Conservation (phyloP, 2,329 filamentous ascomycete species). For the Amauroascus verrucosus region DNA sequence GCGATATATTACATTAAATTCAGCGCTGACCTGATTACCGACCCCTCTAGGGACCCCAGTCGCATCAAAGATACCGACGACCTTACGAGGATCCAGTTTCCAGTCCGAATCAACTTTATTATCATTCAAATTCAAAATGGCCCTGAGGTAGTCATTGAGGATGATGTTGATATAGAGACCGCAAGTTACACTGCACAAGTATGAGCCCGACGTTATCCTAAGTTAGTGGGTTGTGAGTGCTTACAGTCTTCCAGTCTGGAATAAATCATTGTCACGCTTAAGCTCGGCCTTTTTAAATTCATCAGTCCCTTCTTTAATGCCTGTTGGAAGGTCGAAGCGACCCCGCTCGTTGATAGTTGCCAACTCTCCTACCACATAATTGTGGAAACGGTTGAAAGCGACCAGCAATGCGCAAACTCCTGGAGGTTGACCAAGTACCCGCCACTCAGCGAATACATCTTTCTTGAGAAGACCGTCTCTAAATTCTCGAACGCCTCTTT, state of each 20-base stretch:
- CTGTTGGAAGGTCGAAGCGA: constrained; percentile 25
- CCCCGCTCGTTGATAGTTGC: constrained; percentile 36
- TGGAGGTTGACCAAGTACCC: constrained; percentile 27
- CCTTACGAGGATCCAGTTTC: constrained; percentile 36
- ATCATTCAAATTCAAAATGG: constrained; percentile 27
- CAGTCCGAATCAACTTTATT: constrained; percentile 35
- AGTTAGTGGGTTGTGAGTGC: background rate
- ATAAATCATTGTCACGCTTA: constrained; percentile 28
- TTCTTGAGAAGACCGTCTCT: constrained; percentile 32
- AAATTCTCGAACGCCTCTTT: constrained; percentile 28
- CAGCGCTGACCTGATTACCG: constrained; percentile 44
- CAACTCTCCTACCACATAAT: constrained; percentile 31
- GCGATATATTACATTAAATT: constrained; percentile 47
- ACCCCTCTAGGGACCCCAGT: constrained; percentile 31
- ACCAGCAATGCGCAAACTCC: constrained; percentile 28
- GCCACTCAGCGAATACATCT: constrained; percentile 28
- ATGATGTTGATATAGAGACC: constrained; percentile 28
- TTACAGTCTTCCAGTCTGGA: constrained; percentile 27
- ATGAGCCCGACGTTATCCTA: background rate
- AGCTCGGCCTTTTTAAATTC: constrained; percentile 29
- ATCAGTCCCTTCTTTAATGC: constrained; percentile 5
- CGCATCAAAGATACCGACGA: constrained; percentile 28
- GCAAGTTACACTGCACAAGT: constrained; percentile 20
- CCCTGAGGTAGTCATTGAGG: constrained; percentile 28
- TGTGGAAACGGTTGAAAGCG: constrained; percentile 33